Conservation (phyloP, 129 eudicot genomes). For the Erigeron canadensis region DNA sequence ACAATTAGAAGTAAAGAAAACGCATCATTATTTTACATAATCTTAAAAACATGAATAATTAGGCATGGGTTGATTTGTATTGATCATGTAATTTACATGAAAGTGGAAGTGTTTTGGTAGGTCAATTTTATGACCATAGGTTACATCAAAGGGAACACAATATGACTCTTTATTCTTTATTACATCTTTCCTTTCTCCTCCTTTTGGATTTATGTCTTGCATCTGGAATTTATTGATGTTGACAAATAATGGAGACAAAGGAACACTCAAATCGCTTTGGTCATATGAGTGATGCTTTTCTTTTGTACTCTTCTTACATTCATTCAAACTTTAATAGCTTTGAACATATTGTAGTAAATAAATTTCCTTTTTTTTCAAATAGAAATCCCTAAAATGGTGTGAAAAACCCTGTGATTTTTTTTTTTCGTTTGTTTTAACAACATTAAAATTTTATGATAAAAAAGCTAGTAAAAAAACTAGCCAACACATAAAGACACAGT, state of each 20-base stretch:
- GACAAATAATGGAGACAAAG: constrained; percentile 32
- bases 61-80: constrained; percentile 8
- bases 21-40: background rate
- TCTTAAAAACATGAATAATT: background rate
- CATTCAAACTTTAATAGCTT: background rate
- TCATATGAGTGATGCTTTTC: constrained; percentile 25
- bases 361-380: no score
- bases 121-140: constrained; percentile 34
- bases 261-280: constrained; percentile 26
- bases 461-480: no score
- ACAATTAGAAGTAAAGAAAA: background rate
- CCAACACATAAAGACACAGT: no score
- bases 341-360: background rate
- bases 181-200: constrained; percentile 6
- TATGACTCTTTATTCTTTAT: constrained; percentile 33
- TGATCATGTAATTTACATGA: constrained; percentile 1
- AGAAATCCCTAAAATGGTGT: no score
- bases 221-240: constrained; percentile 30
- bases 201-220: constrained; percentile 30
- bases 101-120: constrained; percentile 9
- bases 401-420: no score
- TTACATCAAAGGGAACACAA: constrained; percentile 38
- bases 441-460: no score
- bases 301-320: constrained; percentile 18
- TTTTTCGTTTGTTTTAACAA: no score